phyloP scores from a whole-genome alignment of 2,329 filamentous ascomycete genomes.

The Phialemoniopsis sp. region DNA sequence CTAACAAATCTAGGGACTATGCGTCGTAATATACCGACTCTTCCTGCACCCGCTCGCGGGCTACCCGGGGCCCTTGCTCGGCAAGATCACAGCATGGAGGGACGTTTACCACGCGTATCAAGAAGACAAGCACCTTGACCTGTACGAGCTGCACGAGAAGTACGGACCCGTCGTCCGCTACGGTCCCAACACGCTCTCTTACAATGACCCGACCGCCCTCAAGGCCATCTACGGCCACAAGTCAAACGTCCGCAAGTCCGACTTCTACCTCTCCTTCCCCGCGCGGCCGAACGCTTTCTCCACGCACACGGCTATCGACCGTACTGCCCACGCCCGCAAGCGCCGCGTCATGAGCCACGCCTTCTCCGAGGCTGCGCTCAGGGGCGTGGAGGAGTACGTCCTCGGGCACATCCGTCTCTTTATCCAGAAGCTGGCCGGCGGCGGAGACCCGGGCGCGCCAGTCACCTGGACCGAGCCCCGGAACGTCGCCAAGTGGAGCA shows the following conservation, averaged over 20 bases:
- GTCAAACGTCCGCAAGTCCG: slow-evolving; percentile 61
- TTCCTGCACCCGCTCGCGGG: slow-evolving; percentile 62
- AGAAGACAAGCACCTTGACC: slow-evolving; percentile 70
- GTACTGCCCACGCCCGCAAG: slow-evolving; percentile 65
- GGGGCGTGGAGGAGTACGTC: slow-evolving; percentile 65
- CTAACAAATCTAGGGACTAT: slow-evolving; percentile 23
- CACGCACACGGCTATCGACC: slow-evolving; percentile 70
- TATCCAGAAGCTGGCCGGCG: slow-evolving; percentile 50
- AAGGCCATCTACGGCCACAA: slow-evolving; percentile 64
- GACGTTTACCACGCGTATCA: slow-evolving; percentile 69
- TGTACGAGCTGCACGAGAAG: slow-evolving; percentile 64
- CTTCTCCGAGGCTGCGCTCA: slow-evolving; percentile 63
- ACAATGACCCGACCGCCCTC: slow-evolving; percentile 69
- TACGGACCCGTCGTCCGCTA: slow-evolving; percentile 76
- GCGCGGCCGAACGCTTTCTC: slow-evolving; percentile 75
- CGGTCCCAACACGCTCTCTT: slow-evolving; percentile 71
- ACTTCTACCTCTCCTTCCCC: slow-evolving; percentile 74
- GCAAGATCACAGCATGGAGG: slow-evolving; percentile 45
- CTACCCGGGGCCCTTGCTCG: slow-evolving; percentile 61
- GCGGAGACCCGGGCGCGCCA: slow-evolving; percentile 24
- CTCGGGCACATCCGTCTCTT: slow-evolving; percentile 63
- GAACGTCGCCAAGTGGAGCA: slow-evolving; percentile 62
- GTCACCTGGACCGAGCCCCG: slow-evolving; percentile 46
- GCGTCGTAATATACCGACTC: slow-evolving; percentile 49
- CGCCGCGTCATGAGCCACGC: slow-evolving; percentile 67